Evolutionary conservation across 768 basidiomycete genomes (phyloP).

Genomic region (Scleroderma bovista): DNA sequence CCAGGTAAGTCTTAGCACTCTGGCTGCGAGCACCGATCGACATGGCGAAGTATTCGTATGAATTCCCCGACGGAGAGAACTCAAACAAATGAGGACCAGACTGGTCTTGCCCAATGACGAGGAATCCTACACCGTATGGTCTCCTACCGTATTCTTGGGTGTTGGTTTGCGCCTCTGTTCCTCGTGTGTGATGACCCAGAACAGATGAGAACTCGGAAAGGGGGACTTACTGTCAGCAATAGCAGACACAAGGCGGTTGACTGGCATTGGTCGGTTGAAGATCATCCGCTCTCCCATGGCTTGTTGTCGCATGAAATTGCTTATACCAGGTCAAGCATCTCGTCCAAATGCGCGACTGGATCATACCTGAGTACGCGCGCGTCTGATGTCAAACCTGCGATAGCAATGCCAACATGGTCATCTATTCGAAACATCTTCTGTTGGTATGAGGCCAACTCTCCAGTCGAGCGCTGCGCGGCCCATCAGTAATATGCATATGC

Average conservation of each 20-base stretch:
- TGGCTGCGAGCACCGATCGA: constrained; percentile 98
- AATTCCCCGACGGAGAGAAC: constrained; percentile 95
- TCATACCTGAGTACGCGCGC: constrained; percentile 89
- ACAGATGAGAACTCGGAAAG: not conserved
- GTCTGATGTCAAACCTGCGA: constrained; percentile 97
- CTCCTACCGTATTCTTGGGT: constrained; percentile 97
- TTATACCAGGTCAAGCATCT: constrained; percentile 27
- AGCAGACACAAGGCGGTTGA: constrained; percentile 86
- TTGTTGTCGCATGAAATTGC: constrained; percentile 99
- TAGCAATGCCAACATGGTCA: constrained; percentile 98
- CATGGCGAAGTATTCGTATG: constrained; percentile 97
- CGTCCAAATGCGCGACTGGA: not conserved
- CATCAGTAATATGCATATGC: constrained; percentile 3
- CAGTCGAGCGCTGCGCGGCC: constrained; percentile 85
- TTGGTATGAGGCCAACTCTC: constrained; percentile 98
- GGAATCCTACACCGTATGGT: constrained; percentile 98
- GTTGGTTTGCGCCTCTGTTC: constrained; percentile 91
- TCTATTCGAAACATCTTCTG: constrained; percentile 99
- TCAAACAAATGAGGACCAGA: constrained; percentile 98
- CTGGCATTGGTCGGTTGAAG: constrained; percentile 92
- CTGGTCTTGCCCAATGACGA: constrained; percentile 94
- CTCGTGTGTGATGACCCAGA: constrained; percentile 4
- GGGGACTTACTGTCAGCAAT: constrained; percentile 86
- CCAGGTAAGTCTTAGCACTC: constrained; percentile 97
- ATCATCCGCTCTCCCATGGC: constrained; percentile 94